A percentile compares a stretch with the other conserved stretches of the same genome.
phyloP scores from a whole-genome alignment of 768 basidiomycete species.

The Mycena olivaceomarginata region DNA sequence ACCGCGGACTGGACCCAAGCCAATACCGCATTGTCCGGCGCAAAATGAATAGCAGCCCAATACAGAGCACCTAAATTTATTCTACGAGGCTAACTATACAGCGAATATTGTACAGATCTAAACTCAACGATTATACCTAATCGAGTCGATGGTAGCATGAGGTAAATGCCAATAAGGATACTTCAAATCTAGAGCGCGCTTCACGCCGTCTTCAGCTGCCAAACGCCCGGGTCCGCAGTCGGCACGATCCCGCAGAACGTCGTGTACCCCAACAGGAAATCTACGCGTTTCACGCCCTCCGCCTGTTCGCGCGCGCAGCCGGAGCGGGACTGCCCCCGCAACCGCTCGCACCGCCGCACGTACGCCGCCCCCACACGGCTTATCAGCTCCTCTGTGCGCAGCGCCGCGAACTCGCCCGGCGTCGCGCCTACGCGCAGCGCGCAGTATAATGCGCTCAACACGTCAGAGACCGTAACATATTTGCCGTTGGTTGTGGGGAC shows the following conservation, averaged over 20 bases:
- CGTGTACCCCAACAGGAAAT: constrained; percentile 9
- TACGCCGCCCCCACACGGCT: background rate
- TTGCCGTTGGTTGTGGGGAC: background rate
- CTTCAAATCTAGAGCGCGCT: too few relatives aligned
- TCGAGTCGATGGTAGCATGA: too few relatives aligned
- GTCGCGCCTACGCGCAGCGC: background rate
- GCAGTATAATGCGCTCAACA: background rate
- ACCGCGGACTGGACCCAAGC: too few relatives aligned
- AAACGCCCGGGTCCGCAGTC: background rate
- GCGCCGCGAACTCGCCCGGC: background rate
- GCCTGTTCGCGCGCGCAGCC: background rate
- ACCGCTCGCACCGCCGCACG: background rate
- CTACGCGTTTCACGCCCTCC: background rate
- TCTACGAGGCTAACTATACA: too few relatives aligned
- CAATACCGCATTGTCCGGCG: too few relatives aligned
- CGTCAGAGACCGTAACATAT: background rate
- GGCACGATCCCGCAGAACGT: background rate
- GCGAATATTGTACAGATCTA: too few relatives aligned
- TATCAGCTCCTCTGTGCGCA: background rate
- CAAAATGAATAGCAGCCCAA: too few relatives aligned
- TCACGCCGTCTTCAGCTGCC: background rate
- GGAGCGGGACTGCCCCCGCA: background rate
- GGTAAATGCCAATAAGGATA: too few relatives aligned
- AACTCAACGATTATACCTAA: too few relatives aligned
- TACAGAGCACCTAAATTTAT: too few relatives aligned